Evolutionary conservation across 371 early-diverging fungal species (phyloP).

Genomic region (Mucor sp.): DNA sequence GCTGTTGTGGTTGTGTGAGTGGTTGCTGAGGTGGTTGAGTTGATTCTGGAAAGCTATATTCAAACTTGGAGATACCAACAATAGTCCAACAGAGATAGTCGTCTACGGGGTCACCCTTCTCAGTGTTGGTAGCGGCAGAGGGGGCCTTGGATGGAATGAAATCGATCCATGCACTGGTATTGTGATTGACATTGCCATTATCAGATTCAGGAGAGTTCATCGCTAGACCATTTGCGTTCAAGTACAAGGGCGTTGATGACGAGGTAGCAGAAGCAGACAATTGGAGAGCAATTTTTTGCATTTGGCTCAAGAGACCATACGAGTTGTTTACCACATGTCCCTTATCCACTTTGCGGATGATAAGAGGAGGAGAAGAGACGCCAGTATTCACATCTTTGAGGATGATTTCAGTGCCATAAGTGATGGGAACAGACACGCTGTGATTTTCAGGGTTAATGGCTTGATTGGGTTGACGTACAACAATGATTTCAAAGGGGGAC

Average conservation of each 20-base stretch:
- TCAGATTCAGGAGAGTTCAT: slow-evolving; percentile 16
- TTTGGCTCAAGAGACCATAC: slow-evolving; percentile 78
- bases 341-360: slow-evolving; percentile 81
- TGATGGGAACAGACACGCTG: slow-evolving; percentile 52
- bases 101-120: slow-evolving; percentile 48
- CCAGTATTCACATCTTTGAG: slow-evolving; percentile 69
- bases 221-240: slow-evolving; percentile 38
- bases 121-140: not conserved
- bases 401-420: slow-evolving; percentile 78
- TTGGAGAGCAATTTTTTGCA: slow-evolving; percentile 86
- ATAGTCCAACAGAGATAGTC: slow-evolving; percentile 88
- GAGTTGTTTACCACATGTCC: slow-evolving; percentile 66
- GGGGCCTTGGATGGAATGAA: slow-evolving; percentile 25
- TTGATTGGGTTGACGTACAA: slow-evolving; percentile 52
- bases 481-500: slow-evolving; percentile 76
- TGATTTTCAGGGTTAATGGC: slow-evolving; percentile 34
- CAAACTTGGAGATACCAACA: slow-evolving; percentile 65
- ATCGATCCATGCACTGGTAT: slow-evolving; percentile 39
- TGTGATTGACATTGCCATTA: slow-evolving; percentile 6
- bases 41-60: slow-evolving; percentile 50
- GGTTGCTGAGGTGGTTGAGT: slow-evolving; percentile 12
- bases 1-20: slow-evolving; percentile 19
- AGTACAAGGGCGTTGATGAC: slow-evolving; percentile 32
- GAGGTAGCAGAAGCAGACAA: slow-evolving; percentile 29
- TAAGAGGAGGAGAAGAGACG: slow-evolving; percentile 63